Conservation (phyloP, 495 filamentous ascomycete species). For the Lasiosphaeria ovina region DNA sequence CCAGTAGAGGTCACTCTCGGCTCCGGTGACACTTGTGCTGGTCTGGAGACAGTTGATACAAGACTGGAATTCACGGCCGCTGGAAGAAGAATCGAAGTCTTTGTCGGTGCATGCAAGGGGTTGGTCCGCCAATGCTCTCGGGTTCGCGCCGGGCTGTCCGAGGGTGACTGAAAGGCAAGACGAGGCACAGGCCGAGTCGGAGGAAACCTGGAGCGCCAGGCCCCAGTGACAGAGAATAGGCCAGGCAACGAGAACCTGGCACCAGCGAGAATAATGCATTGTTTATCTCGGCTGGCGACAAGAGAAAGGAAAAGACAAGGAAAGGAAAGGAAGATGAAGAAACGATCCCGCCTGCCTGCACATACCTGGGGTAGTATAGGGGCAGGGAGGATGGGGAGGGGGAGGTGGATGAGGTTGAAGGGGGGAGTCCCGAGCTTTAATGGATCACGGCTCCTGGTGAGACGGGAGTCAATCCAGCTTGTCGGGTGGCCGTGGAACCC, state of each 20-base stretch:
- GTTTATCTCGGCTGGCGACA: not conserved
- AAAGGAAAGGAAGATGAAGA: not conserved
- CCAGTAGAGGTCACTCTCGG: not conserved
- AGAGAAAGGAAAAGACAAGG: constrained; percentile 1
- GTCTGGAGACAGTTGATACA: constrained; percentile 1
- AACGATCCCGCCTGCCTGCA: not conserved
- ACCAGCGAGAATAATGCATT: constrained; percentile 1
- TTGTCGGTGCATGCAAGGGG: not conserved
- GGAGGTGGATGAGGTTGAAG: not conserved
- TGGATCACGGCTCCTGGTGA: no score
- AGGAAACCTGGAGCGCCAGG: not conserved
- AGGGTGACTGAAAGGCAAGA: not conserved
- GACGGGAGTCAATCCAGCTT: no score
- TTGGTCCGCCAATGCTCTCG: no score
- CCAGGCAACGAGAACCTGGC: not conserved
- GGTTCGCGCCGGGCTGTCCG: not conserved
- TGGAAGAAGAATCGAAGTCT: not conserved
- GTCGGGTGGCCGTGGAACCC: no score
- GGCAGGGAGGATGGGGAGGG: not conserved
- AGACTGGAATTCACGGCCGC: not conserved
- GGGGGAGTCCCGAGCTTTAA: no score
- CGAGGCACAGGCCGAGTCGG: not conserved
- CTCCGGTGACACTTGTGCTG: not conserved
- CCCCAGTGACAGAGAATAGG: not conserved
- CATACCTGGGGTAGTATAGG: not conserved